Percentiles rank a stretch among this genome's conserved stretches.
These are phyloP conservation scores for Acer saccharum DNA, from an alignment of 345 rosid genomes.

Conservation along the genomic window DNA sequence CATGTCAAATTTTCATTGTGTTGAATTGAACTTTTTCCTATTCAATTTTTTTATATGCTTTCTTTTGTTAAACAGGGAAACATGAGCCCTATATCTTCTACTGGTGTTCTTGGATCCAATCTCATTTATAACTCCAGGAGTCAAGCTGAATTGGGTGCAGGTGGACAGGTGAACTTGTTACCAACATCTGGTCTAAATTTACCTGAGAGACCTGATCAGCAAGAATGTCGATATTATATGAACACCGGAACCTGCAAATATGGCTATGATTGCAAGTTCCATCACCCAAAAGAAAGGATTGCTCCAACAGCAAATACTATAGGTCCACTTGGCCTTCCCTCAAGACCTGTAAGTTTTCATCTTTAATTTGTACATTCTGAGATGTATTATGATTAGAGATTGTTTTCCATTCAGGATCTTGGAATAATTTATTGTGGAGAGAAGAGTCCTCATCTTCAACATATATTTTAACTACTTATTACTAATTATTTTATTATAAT, in stretches of 20 bases:
- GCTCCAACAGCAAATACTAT: slow-evolving; percentile 38
- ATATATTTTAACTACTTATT: not conserved
- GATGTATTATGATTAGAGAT: not conserved
- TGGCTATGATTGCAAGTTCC: slow-evolving; percentile 83
- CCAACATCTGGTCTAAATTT: slow-evolving; percentile 36
- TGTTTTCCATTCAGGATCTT: not conserved
- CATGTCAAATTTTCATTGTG: not conserved
- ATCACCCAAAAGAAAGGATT: slow-evolving; percentile 75
- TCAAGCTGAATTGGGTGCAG: slow-evolving; percentile 54
- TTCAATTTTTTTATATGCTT: not conserved
- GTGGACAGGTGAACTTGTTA: slow-evolving; percentile 43
- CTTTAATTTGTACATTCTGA: not conserved
- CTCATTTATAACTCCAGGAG: slow-evolving; percentile 42
- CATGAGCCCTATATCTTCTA: slow-evolving; percentile 37
- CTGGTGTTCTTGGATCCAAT: slow-evolving; percentile 48
- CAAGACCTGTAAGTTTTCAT: slow-evolving; percentile 61
- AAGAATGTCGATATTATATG: slow-evolving; percentile 76
- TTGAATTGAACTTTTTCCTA: not conserved
- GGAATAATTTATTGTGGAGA: not conserved
- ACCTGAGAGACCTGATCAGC: slow-evolving; percentile 73
- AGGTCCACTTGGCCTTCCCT: slow-evolving; percentile 56
- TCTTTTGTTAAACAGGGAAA: slow-evolving; percentile 42
- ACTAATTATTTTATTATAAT: not conserved
- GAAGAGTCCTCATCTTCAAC: not conserved
- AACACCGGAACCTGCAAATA: slow-evolving; percentile 76